These are phyloP conservation scores for Aquilaria malaccensis DNA, from an alignment of 345 rosid genomes.

Conservation along the genomic window DNA sequence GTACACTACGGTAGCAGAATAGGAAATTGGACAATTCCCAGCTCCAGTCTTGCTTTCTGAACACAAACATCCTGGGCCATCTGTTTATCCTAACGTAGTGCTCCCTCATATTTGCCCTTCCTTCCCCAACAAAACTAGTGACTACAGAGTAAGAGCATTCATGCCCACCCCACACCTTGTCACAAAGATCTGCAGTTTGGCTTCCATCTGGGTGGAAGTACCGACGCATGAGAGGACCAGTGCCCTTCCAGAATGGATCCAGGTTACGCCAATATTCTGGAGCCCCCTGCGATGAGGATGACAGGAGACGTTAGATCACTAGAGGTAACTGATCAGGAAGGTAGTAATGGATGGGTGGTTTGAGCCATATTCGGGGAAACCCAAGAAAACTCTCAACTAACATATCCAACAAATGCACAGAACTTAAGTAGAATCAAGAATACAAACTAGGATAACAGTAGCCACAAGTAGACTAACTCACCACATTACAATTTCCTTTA, in stretches of 20 bases:
- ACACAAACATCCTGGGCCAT: slow-evolving; percentile 35
- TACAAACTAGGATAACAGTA: too few relatives aligned
- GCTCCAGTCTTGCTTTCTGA: slow-evolving; percentile 59
- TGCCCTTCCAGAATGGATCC: slow-evolving; percentile 53
- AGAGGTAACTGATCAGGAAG: not conserved
- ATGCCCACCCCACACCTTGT: slow-evolving; percentile 62
- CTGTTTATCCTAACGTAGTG: slow-evolving; percentile 58
- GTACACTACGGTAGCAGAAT: slow-evolving; percentile 41
- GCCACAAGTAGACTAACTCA: too few relatives aligned
- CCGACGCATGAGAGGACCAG: slow-evolving; percentile 37
- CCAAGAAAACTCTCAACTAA: too few relatives aligned
- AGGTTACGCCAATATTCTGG: slow-evolving; percentile 59
- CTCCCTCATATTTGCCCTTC: slow-evolving; percentile 28
- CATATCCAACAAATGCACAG: too few relatives aligned
- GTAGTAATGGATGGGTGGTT: not conserved
- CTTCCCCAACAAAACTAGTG: slow-evolving; percentile 37
- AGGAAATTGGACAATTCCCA: slow-evolving; percentile 54
- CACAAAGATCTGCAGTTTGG: slow-evolving; percentile 52
- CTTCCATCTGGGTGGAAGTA: slow-evolving; percentile 62
- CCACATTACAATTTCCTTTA: too few relatives aligned
- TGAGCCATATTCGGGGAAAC: too few relatives aligned
- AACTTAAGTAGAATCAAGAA: too few relatives aligned
- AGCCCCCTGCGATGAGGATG: slow-evolving; percentile 28
- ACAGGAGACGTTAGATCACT: not conserved
- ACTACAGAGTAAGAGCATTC: slow-evolving; percentile 44